Evolutionary conservation across 257 asterid genomes (phyloP), one percentile per base, ranked within the genome.

Genomic region (Pogostemon cablin): DNA sequence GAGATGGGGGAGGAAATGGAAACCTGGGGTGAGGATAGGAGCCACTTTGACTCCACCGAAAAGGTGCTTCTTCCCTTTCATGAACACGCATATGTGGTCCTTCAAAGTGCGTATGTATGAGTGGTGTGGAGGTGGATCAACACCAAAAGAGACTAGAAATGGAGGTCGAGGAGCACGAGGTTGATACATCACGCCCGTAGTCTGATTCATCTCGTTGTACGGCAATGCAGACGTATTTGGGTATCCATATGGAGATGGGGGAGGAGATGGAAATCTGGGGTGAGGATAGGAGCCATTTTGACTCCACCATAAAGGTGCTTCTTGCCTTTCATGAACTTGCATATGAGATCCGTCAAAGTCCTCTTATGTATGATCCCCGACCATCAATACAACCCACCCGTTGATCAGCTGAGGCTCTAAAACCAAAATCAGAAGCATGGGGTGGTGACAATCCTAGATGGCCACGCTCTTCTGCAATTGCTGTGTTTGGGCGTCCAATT

Each of bases 401-500:
- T 5, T 20, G 81, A 39, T 79, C 86, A 34, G 53, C 44, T 4
- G 76, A 34, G 55, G 25, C 62, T 3, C 75, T 65, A 9, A 68
- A 53, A 38, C 79, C 80, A 64, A 67, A 77, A 49, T 77, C 77
- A 3, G 81, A 66, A 37, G 70, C 75, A 50, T 81, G 81, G 74
- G 78, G 65, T 5, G 78, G 65, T 5, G 70, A 38, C 35, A 78
- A 10, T 67, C 64, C 76, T 52, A 71, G 67, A 72, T 88, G 98
- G 43, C 85, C 82, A 10, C 77, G 86, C 80, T 67, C 77, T 59
- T 78, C 81, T 62, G 98, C 96, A 72, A 91, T 89, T 62, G 75
- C 82, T 86, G 79, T 95, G 98, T 59, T 65, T 81, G 40, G 69
- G 17, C 35, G 96, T 85, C 88, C 86, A 89, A 72, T 80, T 86